Conservation (phyloP, 2,329 filamentous ascomycete genomes). For the Tolypocladium cylindrosporum region DNA sequence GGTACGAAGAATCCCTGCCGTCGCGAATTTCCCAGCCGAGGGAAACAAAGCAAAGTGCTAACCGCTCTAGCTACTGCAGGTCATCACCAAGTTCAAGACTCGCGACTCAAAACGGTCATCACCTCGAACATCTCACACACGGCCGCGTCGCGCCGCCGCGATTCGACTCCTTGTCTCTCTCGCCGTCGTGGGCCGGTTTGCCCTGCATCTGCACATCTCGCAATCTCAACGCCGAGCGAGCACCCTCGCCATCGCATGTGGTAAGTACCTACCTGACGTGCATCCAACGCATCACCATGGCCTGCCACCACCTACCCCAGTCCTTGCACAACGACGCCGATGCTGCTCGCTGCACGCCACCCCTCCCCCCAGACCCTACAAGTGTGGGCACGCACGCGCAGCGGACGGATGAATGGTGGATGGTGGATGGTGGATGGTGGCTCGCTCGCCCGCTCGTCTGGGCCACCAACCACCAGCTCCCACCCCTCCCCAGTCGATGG, state of each 20-base stretch:
- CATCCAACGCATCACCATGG: conserved; percentile 1
- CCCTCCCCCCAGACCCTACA: neutral
- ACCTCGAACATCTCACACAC: neutral
- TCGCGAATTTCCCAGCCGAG: conserved; percentile 1
- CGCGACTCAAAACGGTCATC: neutral
- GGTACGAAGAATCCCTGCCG: neutral
- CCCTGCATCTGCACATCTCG: neutral
- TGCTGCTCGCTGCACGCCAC: neutral
- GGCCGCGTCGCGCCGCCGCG: neutral
- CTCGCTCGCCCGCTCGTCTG: conserved; percentile 1
- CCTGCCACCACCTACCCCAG: neutral
- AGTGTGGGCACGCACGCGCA: neutral
- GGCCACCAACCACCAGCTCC: neutral
- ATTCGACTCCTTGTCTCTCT: neutral
- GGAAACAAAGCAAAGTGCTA: neutral
- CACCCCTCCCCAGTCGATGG: conserved; percentile 2
- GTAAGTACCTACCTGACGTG: conserved; percentile 2
- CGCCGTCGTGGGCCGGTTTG: neutral
- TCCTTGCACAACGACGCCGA: neutral
- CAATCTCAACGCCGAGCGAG: neutral
- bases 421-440: neutral
- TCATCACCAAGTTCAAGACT: neutral
- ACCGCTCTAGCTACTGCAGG: neutral
- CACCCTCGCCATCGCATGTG: neutral
- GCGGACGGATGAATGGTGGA: neutral